Base-by-base conservation (phyloP, 2,329 filamentous ascomycete species). In the Apiospora hydei region DNA sequence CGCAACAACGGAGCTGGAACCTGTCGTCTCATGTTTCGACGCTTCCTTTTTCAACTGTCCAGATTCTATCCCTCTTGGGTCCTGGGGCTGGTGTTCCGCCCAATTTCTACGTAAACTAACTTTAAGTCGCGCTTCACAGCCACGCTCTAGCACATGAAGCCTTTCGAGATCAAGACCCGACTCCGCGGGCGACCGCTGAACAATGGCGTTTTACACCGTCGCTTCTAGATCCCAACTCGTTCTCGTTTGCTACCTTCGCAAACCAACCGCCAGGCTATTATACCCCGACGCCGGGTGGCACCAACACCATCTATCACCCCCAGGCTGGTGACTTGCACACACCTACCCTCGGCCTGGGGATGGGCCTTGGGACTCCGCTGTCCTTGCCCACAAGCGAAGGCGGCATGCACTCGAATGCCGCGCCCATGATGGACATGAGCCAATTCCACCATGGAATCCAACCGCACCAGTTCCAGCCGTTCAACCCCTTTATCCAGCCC, bases 261-360 rank as follows among this genome's bases (percentile, higher is more conserved):
- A 94, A 93, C 82, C 93, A 95, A 75, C 89, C 92, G 66, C 89
- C 93, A 21, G 93, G 92, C 18, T 96, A 96, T 82, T 98, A 97
- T 83, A 95, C 94, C 10, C 94, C 95, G 2, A 97, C 94, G 1
- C 93, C 94, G 2, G 94, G 93, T 74, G 93, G 93, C 66, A 92
- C 91, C 74, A 94, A 93, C 79, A 93, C 93, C 24, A 83, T 96
- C 75, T 97, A 95, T 79, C 94, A 97, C 80, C 90, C 88, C 69
- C 94, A 95, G 81, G 93, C 94, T 49, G 93, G 94, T 69, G 95
- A 98, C 82, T 86, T 98, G 71, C 94, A 97, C 81, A 97, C 95
- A 1, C 94, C 95, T 4, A 91, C 89, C 44, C 86, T 95, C 77
- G 89, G 89, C 53, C 86, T 96, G 74, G 91, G 92, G 61, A 89